Conservation (phyloP, 176 grass and related monocot species). For the Avena insularis region DNA sequence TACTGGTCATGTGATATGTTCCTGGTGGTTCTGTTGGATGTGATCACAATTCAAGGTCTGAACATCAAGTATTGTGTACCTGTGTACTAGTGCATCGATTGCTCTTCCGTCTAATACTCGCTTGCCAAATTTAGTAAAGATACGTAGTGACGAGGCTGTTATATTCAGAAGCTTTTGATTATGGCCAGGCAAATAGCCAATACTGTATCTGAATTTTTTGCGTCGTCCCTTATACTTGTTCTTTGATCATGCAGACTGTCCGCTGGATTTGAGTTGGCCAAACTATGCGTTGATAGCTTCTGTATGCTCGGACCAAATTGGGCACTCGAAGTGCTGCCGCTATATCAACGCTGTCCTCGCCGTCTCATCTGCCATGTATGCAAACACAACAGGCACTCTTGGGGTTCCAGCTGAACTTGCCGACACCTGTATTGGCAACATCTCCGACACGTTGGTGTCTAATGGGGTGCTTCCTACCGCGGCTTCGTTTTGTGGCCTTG, state of each 20-base stretch:
- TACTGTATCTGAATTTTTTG: neutral
- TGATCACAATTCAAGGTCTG: neutral
- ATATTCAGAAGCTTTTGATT: neutral
- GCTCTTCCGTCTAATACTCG: too few relatives aligned
- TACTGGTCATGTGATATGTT: constrained; percentile 32
- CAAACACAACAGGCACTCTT: constrained; percentile 69
- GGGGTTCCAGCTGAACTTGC: constrained; percentile 71
- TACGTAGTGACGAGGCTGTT: too few relatives aligned
- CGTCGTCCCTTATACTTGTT: neutral
- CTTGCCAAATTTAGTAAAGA: too few relatives aligned
- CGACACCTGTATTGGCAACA: constrained; percentile 59
- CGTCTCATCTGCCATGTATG: constrained; percentile 81
- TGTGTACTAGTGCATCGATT: neutral
- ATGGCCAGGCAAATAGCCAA: neutral
- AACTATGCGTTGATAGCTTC: constrained; percentile 73
- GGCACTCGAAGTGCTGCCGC: constrained; percentile 79
- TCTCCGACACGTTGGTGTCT: constrained; percentile 68
- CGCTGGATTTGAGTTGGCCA: constrained; percentile 86
- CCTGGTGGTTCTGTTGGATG: neutral
- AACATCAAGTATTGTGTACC: neutral
- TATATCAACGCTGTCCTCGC: constrained; percentile 86
- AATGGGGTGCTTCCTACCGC: constrained; percentile 66
- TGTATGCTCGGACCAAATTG: constrained; percentile 73
- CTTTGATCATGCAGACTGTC: constrained; percentile 68
- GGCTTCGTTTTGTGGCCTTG: constrained; percentile 75